Evolutionary conservation across 768 basidiomycete species (phyloP).

Genomic region (Terana coerulea): DNA sequence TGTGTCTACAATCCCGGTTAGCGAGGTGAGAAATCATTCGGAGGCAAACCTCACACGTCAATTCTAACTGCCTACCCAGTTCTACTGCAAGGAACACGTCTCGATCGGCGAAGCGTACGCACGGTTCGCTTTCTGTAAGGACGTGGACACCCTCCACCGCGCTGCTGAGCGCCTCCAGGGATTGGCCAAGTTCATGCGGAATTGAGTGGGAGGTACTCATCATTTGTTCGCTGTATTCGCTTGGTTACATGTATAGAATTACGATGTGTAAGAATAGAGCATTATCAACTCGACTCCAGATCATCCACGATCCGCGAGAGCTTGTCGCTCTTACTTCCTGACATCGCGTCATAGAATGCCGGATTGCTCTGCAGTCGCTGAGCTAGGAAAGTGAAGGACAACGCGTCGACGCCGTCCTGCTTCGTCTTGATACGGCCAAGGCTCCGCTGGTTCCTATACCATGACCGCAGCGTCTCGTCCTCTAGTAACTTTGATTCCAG

Average conservation of each 20-base stretch:
- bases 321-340: constrained; percentile 42
- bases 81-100: constrained; percentile 88
- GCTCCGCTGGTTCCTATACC: constrained; percentile 41
- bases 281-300: constrained; percentile 25
- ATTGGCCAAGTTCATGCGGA: constrained; percentile 60
- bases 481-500: constrained; percentile 77
- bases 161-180: constrained; percentile 82
- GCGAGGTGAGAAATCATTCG: constrained; percentile 67
- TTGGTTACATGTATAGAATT: neutral
- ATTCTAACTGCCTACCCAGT: constrained; percentile 40
- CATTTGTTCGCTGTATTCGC: neutral
- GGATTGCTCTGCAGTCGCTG: constrained; percentile 75
- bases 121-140: constrained; percentile 96
- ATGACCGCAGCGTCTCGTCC: constrained; percentile 41
- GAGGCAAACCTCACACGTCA: neutral
- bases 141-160: constrained; percentile 71
- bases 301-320: constrained; percentile 71
- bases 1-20: constrained; percentile 91
- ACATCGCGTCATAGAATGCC: constrained; percentile 67
- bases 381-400: constrained; percentile 81
- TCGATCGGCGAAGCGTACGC: constrained; percentile 82
- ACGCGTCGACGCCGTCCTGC: constrained; percentile 69
- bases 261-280: constrained; percentile 6
- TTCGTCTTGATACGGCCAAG: constrained; percentile 41
- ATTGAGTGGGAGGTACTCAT: neutral